Percentiles rank a stretch among this genome's conserved stretches.
These are phyloP conservation scores for Pseudonitzschia pungens DNA, from an alignment of 108 stramenopile species.

Conservation along the genomic window DNA sequence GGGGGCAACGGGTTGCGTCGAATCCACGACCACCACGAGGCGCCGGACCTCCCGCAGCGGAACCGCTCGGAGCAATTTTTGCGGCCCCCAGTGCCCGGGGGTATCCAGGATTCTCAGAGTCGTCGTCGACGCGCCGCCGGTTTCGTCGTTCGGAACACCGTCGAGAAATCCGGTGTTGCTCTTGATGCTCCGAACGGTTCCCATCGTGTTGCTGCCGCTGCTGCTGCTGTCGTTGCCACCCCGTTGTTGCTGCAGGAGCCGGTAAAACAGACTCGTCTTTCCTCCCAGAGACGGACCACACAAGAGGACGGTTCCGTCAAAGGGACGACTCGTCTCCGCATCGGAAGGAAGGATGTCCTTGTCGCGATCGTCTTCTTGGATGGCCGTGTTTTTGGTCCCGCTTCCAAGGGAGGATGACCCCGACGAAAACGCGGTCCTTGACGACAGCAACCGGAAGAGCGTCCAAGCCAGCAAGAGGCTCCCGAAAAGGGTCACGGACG, in stretches of 20 bases:
- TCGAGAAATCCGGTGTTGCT: constrained; percentile 57
- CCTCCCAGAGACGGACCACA: constrained; percentile 45
- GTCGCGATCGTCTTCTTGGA: constrained; percentile 38
- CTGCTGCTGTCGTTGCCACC: not conserved
- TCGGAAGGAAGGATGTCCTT: constrained; percentile 22
- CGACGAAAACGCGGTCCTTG: not conserved
- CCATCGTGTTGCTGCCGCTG: not conserved
- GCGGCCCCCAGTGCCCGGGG: constrained; percentile 58
- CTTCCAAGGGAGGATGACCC: constrained; percentile 6
- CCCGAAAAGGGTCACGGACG: constrained; percentile 25
- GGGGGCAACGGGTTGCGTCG: constrained; percentile 60
- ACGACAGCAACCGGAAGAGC: constrained; percentile 2
- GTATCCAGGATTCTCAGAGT: constrained; percentile 62
- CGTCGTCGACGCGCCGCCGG: not conserved
- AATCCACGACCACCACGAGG: constrained; percentile 61
- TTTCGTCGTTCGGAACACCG: not conserved
- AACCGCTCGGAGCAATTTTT: constrained; percentile 18
- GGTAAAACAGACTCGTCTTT: constrained; percentile 51
- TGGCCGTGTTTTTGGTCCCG: constrained; percentile 22
- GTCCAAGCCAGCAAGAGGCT: constrained; percentile 19
- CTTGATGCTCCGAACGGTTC: constrained; percentile 63
- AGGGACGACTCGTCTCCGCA: constrained; percentile 15
- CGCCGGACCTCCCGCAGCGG: constrained; percentile 15
- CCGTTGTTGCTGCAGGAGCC: constrained; percentile 1
- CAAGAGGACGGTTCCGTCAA: constrained; percentile 43